Evolutionary conservation across 345 rosid genomes (phyloP).

Genomic region (Pistacia atlantica): DNA sequence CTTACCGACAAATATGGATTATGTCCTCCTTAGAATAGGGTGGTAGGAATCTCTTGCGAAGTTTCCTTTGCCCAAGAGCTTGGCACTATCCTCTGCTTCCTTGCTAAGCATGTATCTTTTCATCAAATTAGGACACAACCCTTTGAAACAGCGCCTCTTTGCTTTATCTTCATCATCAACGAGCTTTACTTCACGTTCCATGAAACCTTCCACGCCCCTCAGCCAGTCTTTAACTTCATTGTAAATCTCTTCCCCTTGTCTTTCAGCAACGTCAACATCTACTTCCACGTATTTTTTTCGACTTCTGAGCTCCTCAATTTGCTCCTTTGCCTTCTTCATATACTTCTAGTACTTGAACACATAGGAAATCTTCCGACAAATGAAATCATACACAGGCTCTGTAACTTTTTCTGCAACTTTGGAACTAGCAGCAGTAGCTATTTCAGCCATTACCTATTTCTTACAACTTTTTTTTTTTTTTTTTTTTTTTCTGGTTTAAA

Average conservation of each 20-base stretch:
- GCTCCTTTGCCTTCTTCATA: neutral
- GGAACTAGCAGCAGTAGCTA: neutral
- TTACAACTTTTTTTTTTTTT: too few species aligned
- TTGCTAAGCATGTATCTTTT: neutral
- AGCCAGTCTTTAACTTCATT: slow-evolving; percentile 3
- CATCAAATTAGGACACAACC: neutral
- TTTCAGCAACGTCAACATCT: neutral
- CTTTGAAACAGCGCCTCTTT: slow-evolving; percentile 6
- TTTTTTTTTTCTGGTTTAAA: too few species aligned
- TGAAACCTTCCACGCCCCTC: neutral
- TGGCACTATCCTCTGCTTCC: neutral
- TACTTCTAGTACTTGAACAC: slow-evolving; percentile 7
- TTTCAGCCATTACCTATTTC: neutral
- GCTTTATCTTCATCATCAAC: neutral
- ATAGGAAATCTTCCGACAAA: neutral
- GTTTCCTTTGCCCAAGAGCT: neutral
- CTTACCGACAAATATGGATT: neutral
- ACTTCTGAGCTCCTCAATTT: neutral
- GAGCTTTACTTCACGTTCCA: too few species aligned
- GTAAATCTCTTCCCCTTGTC: neutral
- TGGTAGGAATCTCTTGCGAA: neutral
- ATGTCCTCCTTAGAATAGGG: neutral
- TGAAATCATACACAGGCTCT: neutral
- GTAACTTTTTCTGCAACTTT: neutral
- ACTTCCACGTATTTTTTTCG: neutral